Evolutionary conservation across 352 stramenopile species (phyloP).

Genomic region (Phytophthora nicotianae): DNA sequence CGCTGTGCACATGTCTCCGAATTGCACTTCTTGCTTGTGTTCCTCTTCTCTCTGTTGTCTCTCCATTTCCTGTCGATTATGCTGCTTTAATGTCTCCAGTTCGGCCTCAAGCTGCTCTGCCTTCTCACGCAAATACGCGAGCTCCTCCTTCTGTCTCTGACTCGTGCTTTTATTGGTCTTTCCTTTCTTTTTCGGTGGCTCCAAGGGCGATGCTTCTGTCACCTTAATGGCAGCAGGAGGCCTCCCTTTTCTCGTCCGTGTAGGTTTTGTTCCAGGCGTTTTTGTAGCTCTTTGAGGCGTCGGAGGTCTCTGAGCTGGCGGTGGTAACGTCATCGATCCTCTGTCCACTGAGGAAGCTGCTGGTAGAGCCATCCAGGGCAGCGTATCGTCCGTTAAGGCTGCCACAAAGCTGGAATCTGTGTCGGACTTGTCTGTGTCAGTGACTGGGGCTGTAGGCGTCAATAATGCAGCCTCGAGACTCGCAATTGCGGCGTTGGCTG

Average conservation of each 20-base stretch:
- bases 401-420: conserved; percentile 13
- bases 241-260: conserved; percentile 14
- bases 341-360: not conserved
- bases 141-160: conserved; percentile 45
- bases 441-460: conserved; percentile 9
- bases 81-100: conserved; percentile 24
- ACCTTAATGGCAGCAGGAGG: conserved; percentile 10
- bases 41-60: conserved; percentile 20
- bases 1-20: not conserved
- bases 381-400: conserved; percentile 9
- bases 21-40: not conserved
- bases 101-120: conserved; percentile 30
- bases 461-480: conserved; percentile 19
- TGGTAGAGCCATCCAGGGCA: conserved; percentile 1
- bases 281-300: conserved; percentile 3
- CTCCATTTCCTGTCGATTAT: conserved; percentile 27
- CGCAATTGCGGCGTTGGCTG: conserved; percentile 2
- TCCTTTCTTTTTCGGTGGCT: conserved; percentile 30
- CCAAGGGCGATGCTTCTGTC: not conserved
- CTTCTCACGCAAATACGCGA: conserved; percentile 37
- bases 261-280: conserved; percentile 5
- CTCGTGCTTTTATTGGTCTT: conserved; percentile 47
- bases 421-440: conserved; percentile 5
- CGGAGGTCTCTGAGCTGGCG: conserved; percentile 1
- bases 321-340: not conserved